These are phyloP conservation scores for Abrus pulchellus DNA, from an alignment of 306 rosid species.

Conservation along the genomic window DNA sequence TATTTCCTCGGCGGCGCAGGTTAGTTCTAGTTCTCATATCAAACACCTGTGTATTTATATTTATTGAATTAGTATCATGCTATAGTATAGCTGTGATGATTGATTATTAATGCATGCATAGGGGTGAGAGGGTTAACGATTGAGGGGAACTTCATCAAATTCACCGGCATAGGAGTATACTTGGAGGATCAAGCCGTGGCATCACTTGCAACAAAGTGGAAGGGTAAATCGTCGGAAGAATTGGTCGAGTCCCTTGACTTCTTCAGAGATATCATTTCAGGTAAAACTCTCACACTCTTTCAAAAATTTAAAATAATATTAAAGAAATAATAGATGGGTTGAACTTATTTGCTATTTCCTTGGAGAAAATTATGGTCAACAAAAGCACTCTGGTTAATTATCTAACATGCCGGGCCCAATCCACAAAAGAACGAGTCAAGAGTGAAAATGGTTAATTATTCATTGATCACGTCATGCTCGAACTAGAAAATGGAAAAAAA, in stretches of 20 bases:
- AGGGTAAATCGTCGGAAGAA: conserved; percentile 60
- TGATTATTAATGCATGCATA: neutral
- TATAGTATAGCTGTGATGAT: too few species aligned
- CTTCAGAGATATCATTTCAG: conserved; percentile 74
- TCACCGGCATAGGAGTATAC: conserved; percentile 87
- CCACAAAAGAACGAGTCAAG: neutral
- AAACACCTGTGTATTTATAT: too few species aligned
- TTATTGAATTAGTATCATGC: too few species aligned
- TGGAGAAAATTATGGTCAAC: neutral
- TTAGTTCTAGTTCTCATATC: neutral
- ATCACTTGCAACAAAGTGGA: conserved; percentile 75
- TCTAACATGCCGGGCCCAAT: neutral
- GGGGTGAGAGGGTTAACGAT: conserved; percentile 80
- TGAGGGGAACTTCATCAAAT: conserved; percentile 70
- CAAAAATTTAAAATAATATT: too few species aligned
- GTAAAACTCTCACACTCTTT: neutral
- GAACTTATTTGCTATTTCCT: neutral
- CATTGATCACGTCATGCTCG: too few species aligned
- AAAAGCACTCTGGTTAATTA: neutral
- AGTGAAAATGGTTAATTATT: neutral
- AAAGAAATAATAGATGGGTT: too few species aligned
- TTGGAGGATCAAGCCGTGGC: conserved; percentile 72
- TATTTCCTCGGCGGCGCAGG: conserved; percentile 55
- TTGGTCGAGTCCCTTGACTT: conserved; percentile 65
- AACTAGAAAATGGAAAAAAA: too few species aligned